Evolutionary conservation across 495 filamentous ascomycete species (phyloP).

Genomic region (Aspergillus funiculosus): DNA sequence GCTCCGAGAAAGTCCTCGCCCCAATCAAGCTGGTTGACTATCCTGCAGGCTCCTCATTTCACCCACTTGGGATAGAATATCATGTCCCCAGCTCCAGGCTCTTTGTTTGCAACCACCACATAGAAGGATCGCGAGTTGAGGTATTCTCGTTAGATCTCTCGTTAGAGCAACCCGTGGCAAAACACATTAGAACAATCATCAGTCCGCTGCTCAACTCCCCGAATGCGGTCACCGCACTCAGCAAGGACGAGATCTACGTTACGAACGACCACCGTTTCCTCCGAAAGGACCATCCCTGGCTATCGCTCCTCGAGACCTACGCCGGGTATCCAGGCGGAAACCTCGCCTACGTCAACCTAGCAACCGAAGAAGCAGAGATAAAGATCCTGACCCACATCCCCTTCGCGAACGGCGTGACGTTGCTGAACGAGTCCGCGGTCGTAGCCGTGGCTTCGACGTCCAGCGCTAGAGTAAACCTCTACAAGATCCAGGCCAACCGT

Average conservation of each 20-base stretch:
- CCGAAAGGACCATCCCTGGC: conserved; percentile 10
- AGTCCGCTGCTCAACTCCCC: conserved; percentile 38
- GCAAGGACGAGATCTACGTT: conserved; percentile 40
- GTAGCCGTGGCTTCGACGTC: conserved; percentile 35
- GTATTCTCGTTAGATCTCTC: conserved; percentile 41
- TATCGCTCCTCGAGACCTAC: conserved; percentile 32
- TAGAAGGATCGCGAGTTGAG: conserved; percentile 40
- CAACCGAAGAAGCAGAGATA: not conserved
- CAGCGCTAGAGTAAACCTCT: conserved; percentile 29
- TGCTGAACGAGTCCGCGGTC: conserved; percentile 29
- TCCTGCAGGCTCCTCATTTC: conserved; percentile 28
- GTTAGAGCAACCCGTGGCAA: conserved; percentile 14
- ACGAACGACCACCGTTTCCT: conserved; percentile 48
- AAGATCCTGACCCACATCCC: conserved; percentile 13
- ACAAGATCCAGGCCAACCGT: conserved; percentile 15
- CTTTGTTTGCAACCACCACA: conserved; percentile 25
- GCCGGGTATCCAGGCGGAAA: conserved; percentile 28
- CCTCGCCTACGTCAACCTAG: conserved; percentile 36
- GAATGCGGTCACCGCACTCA: conserved; percentile 43
- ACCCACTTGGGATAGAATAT: conserved; percentile 43
- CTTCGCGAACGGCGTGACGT: conserved; percentile 32
- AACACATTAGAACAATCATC: conserved; percentile 27
- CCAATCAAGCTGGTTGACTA: conserved; percentile 30
- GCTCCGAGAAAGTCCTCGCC: conserved; percentile 22
- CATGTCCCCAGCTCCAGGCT: conserved; percentile 30